Percentiles rank a stretch among this genome's conserved stretches.
These are phyloP conservation scores for Cicer yamashitae DNA, from an alignment of 306 rosid genomes.

Conservation along the genomic window DNA sequence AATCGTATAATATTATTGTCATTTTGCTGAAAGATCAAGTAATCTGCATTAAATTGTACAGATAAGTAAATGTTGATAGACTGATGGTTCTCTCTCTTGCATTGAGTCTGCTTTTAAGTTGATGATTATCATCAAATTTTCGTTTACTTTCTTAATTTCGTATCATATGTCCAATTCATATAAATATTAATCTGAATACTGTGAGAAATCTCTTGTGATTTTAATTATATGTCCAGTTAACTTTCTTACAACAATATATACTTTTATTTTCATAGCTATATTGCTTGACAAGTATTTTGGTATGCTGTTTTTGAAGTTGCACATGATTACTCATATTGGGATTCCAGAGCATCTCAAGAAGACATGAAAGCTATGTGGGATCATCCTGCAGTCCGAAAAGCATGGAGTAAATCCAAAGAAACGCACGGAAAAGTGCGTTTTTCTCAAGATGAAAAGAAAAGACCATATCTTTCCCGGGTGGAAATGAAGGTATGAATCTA, in stretches of 20 bases:
- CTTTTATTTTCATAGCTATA: neutral
- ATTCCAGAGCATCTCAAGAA: conserved; percentile 67
- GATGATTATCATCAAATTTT: too few species aligned
- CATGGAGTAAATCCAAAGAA: conserved; percentile 74
- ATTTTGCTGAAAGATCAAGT: too few species aligned
- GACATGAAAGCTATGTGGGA: conserved; percentile 92
- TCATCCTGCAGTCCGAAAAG: conserved; percentile 66
- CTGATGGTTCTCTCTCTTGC: too few species aligned
- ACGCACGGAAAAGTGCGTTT: conserved; percentile 65
- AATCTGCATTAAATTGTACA: too few species aligned
- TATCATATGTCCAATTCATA: too few species aligned
- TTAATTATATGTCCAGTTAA: neutral
- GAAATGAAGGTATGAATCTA: conserved; percentile 73
- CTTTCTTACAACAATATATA: neutral
- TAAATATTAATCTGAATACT: too few species aligned
- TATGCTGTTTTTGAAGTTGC: conserved; percentile 34
- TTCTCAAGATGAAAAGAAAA: conserved; percentile 63
- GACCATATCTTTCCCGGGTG: conserved; percentile 74
- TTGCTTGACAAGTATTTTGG: conserved; percentile 35
- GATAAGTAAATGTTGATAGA: too few species aligned
- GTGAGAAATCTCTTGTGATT: neutral
- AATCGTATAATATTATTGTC: too few species aligned
- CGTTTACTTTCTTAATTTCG: too few species aligned
- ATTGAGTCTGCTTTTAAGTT: too few species aligned
- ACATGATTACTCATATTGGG: conserved; percentile 63